A percentile compares a stretch with the other conserved stretches of the same genome.
These are phyloP conservation scores for Scedosporium minutisporum DNA, from an alignment of 2,329 filamentous ascomycete genomes.

Conservation along the genomic window DNA sequence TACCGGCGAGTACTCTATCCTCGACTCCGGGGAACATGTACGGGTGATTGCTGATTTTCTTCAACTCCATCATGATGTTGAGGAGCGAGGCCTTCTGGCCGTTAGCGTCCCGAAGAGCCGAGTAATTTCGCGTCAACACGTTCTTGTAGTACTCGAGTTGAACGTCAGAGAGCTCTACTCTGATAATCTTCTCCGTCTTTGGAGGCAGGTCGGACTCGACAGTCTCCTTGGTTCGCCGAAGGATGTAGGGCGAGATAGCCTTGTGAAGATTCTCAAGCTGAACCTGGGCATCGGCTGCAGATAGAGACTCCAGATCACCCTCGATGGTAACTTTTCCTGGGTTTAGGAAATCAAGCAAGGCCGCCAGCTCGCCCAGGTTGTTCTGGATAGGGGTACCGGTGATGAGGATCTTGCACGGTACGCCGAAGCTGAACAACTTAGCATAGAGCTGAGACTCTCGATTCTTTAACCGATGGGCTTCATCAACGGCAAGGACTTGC, in stretches of 20 bases:
- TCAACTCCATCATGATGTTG: constrained; percentile 99
- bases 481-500: constrained; percentile 94
- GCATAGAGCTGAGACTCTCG: constrained; percentile 87
- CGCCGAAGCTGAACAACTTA: constrained; percentile 74
- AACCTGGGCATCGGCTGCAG: constrained; percentile 68
- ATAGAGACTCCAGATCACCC: constrained; percentile 74
- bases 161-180: constrained; percentile 91
- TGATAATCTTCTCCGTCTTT: constrained; percentile 98
- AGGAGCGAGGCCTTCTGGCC: constrained; percentile 91
- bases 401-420: constrained; percentile 83
- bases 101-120: constrained; percentile 81
- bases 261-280: constrained; percentile 81
- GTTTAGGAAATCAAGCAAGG: constrained; percentile 91
- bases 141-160: constrained; percentile 99
- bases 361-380: constrained; percentile 83
- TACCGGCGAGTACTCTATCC: constrained; percentile 74
- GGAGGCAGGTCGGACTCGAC: constrained; percentile 94
- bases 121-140: constrained; percentile 92
- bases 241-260: constrained; percentile 85
- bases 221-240: constrained; percentile 92
- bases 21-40: constrained; percentile 97
- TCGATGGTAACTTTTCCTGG: constrained; percentile 90
- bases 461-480: constrained; percentile 95
- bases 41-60: constrained; percentile 97
- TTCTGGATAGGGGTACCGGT: constrained; percentile 98